Base-by-base conservation (phyloP, 768 basidiomycete species). In the Tulasnella sp. region DNA sequence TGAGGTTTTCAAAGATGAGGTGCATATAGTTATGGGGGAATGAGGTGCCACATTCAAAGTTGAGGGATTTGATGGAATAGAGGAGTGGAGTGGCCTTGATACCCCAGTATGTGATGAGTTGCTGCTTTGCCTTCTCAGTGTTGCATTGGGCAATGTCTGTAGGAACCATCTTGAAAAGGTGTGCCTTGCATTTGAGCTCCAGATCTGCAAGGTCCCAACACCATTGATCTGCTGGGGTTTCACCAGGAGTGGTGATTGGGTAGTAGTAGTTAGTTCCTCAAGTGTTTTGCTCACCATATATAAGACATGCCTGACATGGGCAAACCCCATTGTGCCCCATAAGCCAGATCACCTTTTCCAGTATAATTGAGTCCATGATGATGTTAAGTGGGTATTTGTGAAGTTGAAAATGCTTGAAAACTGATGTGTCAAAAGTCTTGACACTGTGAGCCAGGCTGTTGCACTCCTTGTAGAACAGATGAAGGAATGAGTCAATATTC, bases 21-120 rank as follows among this genome's bases (percentile, higher is more conserved):
- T 79, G 76, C 72, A 77, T 76, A 65, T 76, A 75, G 49, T 79
- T 74, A 59, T 71, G 70, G 0, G 74, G 75, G 34, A 67, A 67
- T 19, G 75, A 73, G 72, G 3, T 17, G n/a, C n/a, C n/a, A n/a
- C n/a, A n/a, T 0, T 0, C 76, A 70, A 59, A 74, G 72, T 4
- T 63, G 63, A 19, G 75, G 17, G 50, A 49, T 29, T 17, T 49
- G 1, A 75, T 66, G 12, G 25, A 11, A 7, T 58, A 56, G 19
- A 75, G 68, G 0, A 71, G 34, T 2, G 74, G 62, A 14, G 65
- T 27, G 6, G 67, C 69, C 23, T 70, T 70, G 58, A 73, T 68
- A 6, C 74, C 71, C 37, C 59, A 68, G 21, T 59, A 9, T 46
- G 65, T 71, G 2, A 68, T 45, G 0, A 68, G 67, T 21, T 56